Evolutionary conservation across 805 yeast species (phyloP).

Genomic region (Scheffersomyces lignosus): DNA sequence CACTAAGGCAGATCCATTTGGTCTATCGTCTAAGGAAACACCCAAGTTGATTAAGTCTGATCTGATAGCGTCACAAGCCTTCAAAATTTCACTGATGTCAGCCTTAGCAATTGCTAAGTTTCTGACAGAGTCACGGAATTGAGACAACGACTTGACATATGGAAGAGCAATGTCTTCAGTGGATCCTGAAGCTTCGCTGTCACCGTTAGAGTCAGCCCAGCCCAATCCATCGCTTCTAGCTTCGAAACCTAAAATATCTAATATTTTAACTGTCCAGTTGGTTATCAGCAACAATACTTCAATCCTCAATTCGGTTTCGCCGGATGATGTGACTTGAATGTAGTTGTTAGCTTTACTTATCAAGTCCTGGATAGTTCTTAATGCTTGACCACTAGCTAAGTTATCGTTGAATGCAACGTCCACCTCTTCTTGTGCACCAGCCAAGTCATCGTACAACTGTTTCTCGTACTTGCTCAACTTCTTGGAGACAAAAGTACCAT

Average conservation of each 20-base stretch:
- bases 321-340: slow-evolving; percentile 48
- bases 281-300: slow-evolving; percentile 69
- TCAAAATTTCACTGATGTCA: slow-evolving; percentile 51
- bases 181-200: slow-evolving; percentile 17
- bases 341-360: slow-evolving; percentile 74
- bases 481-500: slow-evolving; percentile 58
- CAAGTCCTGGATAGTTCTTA: slow-evolving; percentile 64
- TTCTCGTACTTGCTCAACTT: slow-evolving; percentile 59
- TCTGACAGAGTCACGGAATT: slow-evolving; percentile 82
- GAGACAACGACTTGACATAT: slow-evolving; percentile 71
- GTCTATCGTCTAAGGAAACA: slow-evolving; percentile 85
- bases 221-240: slow-evolving; percentile 72
- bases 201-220: slow-evolving; percentile 55
- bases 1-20: slow-evolving; percentile 76
- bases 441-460: slow-evolving; percentile 51
- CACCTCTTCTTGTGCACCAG: slow-evolving; percentile 54
- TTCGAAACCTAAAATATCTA: slow-evolving; percentile 75
- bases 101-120: slow-evolving; percentile 64
- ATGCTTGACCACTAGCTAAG: slow-evolving; percentile 73
- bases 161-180: slow-evolving; percentile 77
- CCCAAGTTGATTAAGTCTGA: slow-evolving; percentile 71
- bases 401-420: slow-evolving; percentile 88
- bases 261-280: slow-evolving; percentile 67
- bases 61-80: slow-evolving; percentile 74
- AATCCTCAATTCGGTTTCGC: slow-evolving; percentile 48